Percentiles rank a stretch among this genome's conserved stretches.
These are phyloP conservation scores for Colletotrichum phormii DNA, from an alignment of 2,329 filamentous ascomycete species.

Conservation along the genomic window DNA sequence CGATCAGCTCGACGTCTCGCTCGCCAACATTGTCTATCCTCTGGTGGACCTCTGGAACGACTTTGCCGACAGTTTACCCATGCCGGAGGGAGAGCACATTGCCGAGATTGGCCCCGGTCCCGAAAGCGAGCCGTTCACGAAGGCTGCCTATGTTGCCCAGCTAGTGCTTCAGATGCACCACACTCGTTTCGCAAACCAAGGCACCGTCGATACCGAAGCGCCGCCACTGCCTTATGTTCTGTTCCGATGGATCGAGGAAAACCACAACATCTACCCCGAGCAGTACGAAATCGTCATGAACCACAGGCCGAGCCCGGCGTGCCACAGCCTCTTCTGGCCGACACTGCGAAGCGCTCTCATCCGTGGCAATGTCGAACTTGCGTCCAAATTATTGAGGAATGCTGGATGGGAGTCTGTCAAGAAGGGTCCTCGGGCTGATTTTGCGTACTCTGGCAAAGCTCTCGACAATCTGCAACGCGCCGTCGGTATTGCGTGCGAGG, in stretches of 20 bases:
- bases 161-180: conserved; percentile 85
- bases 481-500: conserved; percentile 73
- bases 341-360: conserved; percentile 79
- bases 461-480: conserved; percentile 83
- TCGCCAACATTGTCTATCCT: conserved; percentile 64
- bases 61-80: conserved; percentile 61
- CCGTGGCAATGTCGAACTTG: conserved; percentile 77
- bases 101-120: conserved; percentile 75
- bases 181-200: conserved; percentile 56
- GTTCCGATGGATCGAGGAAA: conserved; percentile 83
- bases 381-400: conserved; percentile 75
- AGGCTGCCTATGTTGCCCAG: conserved; percentile 82
- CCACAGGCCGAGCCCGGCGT: conserved; percentile 78
- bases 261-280: conserved; percentile 78
- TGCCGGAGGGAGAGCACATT: conserved; percentile 63
- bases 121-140: conserved; percentile 72
- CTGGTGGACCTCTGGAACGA: conserved; percentile 68
- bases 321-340: conserved; percentile 86
- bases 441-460: conserved; percentile 78
- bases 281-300: conserved; percentile 75
- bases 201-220: conserved; percentile 50
- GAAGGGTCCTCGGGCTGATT: conserved; percentile 69
- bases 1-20: conserved; percentile 65
- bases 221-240: conserved; percentile 80
- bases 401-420: conserved; percentile 84